phyloP scores from a whole-genome alignment of 2,329 filamentous ascomycete species.

The Neofusicoccum umdonicola region DNA sequence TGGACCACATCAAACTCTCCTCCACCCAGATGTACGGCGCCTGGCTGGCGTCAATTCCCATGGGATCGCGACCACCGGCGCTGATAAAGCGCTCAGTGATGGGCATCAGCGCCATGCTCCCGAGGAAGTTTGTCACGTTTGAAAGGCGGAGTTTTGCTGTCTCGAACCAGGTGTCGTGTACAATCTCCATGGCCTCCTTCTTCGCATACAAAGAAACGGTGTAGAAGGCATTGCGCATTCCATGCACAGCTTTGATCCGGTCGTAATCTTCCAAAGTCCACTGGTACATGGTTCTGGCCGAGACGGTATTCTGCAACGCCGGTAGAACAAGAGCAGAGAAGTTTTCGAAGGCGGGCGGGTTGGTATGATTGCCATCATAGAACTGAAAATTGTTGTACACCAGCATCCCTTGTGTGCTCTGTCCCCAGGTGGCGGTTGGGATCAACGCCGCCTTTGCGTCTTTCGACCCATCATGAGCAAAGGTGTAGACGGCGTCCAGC shows the following conservation, averaged over 20 bases:
- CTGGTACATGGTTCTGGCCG: conserved; percentile 16
- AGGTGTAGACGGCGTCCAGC: conserved; percentile 25
- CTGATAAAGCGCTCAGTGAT: conserved; percentile 24
- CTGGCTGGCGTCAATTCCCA: conserved; percentile 14
- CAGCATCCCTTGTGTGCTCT: conserved; percentile 14
- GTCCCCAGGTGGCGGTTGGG: conserved; percentile 16
- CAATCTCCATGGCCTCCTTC: conserved; percentile 8
- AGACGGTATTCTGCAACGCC: conserved; percentile 23
- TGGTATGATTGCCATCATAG: conserved; percentile 23
- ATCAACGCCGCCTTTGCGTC: conserved; percentile 25
- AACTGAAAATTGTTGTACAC: conserved; percentile 24
- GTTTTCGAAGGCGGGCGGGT: conserved; percentile 22
- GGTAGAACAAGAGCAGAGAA: conserved; percentile 24
- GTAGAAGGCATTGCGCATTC: conserved; percentile 23
- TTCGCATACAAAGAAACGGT: conserved; percentile 20
- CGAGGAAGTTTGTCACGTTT: conserved; percentile 13
- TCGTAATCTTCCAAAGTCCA: conserved; percentile 20
- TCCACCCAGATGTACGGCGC: conserved; percentile 21
- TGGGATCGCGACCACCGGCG: conserved; percentile 23
- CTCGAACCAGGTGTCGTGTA: conserved; percentile 17
- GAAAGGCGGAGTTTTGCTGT: conserved; percentile 21
- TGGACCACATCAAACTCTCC: conserved; percentile 17
- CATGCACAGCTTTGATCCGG: conserved; percentile 18
- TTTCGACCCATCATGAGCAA: conserved; percentile 22
- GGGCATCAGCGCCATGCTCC: conserved; percentile 21